Conservation (phyloP, 225 moss, liverwort and hornwort genomes). For the Sphagnum contortum region DNA sequence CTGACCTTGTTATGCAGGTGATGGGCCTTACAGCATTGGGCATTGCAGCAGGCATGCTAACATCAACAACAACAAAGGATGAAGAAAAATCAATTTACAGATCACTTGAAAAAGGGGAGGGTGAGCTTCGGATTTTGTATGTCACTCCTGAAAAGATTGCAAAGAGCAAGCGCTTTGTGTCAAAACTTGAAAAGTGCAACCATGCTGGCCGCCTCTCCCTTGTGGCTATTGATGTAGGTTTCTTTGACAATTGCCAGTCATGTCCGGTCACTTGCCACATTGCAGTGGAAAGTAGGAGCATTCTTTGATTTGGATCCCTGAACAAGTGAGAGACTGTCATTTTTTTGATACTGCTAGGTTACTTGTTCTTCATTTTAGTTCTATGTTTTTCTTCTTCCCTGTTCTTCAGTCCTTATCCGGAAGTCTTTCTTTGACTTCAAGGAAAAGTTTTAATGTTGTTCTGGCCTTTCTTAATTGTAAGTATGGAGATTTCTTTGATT, state of each 20-base stretch:
- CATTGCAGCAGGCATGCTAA: slow-evolving; percentile 81
- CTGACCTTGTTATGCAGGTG: slow-evolving; percentile 40
- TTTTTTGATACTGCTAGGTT: too few species aligned
- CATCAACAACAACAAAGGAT: slow-evolving; percentile 78
- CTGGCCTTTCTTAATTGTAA: too few species aligned
- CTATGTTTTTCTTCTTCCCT: too few species aligned
- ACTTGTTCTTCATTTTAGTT: too few species aligned
- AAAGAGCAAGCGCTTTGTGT: slow-evolving; percentile 96
- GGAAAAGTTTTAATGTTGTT: too few species aligned
- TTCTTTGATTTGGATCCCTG: too few species aligned
- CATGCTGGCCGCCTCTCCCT: slow-evolving; percentile 77
- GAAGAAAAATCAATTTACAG: slow-evolving; percentile 76
- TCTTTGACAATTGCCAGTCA: background rate
- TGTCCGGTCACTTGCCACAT: too few species aligned
- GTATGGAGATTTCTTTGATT: too few species aligned
- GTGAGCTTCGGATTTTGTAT: slow-evolving; percentile 76
- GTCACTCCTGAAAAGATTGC: slow-evolving; percentile 97
- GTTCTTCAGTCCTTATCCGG: too few species aligned
- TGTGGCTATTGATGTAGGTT: slow-evolving; percentile 88
- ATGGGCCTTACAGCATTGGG: slow-evolving; percentile 85
- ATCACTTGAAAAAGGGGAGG: slow-evolving; percentile 77
- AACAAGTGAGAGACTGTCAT: too few species aligned
- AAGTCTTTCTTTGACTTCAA: too few species aligned
- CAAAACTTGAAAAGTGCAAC: slow-evolving; percentile 98
- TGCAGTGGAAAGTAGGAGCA: too few species aligned